A percentile compares a stretch with the other conserved stretches of the same genome.
Evolutionary conservation across 1,284 basidiomycete species (phyloP).

Genomic region (Cryptococcus sp.): DNA sequence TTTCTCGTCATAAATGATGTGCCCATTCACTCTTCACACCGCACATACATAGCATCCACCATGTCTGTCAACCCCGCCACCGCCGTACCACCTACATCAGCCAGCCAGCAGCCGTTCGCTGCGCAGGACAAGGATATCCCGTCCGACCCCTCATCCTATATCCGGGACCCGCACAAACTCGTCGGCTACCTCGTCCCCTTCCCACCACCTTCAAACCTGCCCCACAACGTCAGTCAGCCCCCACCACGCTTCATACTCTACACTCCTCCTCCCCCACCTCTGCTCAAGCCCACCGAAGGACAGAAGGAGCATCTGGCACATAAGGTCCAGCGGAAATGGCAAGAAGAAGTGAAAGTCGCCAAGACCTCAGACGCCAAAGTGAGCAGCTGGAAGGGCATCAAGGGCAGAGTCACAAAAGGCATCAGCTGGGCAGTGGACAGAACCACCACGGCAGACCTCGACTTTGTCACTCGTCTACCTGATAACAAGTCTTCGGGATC

Average conservation of each 20-base stretch:
- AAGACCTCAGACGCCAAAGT: conserved; percentile 15
- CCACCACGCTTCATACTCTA: conserved; percentile 25
- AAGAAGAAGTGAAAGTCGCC: conserved; percentile 23
- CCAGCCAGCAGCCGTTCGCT: too few species aligned
- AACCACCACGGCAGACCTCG: conserved; percentile 22
- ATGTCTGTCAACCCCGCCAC: too few species aligned
- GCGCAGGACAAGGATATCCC: not conserved
- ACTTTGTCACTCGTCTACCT: conserved; percentile 25
- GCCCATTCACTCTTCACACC: too few species aligned
- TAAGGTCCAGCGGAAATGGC: conserved; percentile 24
- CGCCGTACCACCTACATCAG: too few species aligned
- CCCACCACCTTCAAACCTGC: conserved; percentile 8
- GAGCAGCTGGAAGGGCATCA: conserved; percentile 11
- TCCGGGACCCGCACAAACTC: conserved; percentile 27
- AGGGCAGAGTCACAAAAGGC: conserved; percentile 12
- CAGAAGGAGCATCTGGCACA: conserved; percentile 6
- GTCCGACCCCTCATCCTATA: conserved; percentile 13
- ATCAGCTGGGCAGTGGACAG: conserved; percentile 20
- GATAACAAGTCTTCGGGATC: conserved; percentile 1
- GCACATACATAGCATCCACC: too few species aligned
- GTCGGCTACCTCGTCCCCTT: conserved; percentile 26
- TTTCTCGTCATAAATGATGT: too few species aligned
- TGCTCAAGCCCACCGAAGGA: conserved; percentile 13
- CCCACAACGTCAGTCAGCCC: conserved; percentile 2
- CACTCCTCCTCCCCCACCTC: conserved; percentile 25